phyloP scores from a whole-genome alignment of 1,139 yeast genomes.

The Suhomyces bokatorum region DNA sequence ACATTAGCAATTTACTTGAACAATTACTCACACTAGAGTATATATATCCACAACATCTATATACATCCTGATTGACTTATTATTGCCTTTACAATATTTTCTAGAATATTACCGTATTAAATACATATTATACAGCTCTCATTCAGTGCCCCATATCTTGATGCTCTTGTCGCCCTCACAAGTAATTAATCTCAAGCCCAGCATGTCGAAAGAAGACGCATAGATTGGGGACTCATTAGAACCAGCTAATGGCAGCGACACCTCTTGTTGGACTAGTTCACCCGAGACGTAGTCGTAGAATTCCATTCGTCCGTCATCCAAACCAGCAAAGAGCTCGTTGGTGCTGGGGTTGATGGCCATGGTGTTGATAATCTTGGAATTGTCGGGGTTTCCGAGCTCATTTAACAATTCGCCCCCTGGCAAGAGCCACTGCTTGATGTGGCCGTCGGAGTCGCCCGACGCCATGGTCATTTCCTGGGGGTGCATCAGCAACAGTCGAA shows the following conservation, averaged over 20 bases:
- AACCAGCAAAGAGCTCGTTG: slow-evolving; percentile 76
- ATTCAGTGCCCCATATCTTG: slow-evolving; percentile 64
- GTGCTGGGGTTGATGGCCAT: slow-evolving; percentile 61
- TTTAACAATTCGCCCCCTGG: slow-evolving; percentile 71
- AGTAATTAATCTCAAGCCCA: slow-evolving; percentile 79
- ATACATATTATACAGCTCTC: neutral
- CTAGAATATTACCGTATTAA: no score
- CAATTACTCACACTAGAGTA: no score
- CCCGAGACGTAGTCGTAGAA: slow-evolving; percentile 82
- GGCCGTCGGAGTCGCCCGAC: slow-evolving; percentile 79
- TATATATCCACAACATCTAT: no score
- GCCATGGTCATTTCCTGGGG: slow-evolving; percentile 71
- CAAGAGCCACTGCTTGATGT: slow-evolving; percentile 77
- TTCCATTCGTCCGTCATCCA: slow-evolving; percentile 76
- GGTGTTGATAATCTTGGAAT: slow-evolving; percentile 61
- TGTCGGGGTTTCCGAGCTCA: slow-evolving; percentile 47
- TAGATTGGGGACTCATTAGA: slow-evolving; percentile 66
- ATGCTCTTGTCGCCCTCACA: slow-evolving; percentile 91
- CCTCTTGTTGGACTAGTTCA: slow-evolving; percentile 53
- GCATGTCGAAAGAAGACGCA: slow-evolving; percentile 72
- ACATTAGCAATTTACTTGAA: no score
- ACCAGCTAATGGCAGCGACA: slow-evolving; percentile 65
- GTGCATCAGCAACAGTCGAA: slow-evolving; percentile 70
- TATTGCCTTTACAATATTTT: no score
- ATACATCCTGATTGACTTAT: no score